Base-by-base conservation (phyloP, 495 filamentous ascomycete species). In the Daldinia childiae region DNA sequence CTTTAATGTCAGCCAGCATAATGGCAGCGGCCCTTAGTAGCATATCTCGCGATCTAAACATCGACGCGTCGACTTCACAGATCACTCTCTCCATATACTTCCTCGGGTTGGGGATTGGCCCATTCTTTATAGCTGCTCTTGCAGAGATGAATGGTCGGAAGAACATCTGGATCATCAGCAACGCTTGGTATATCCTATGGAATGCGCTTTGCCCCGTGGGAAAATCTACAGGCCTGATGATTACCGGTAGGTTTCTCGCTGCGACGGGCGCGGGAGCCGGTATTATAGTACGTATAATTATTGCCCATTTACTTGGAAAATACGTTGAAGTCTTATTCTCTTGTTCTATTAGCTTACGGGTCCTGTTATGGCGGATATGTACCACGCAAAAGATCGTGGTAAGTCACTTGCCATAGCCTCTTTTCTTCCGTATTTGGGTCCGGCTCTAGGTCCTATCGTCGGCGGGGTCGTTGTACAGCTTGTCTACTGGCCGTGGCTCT, bases 21-120 rank as follows among this genome's bases (percentile, higher is more conserved):
- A 69, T 81, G 14, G 82, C 84, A 1, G 76, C 82, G 3, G 79
- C 79, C 5, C 73, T 84, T 2, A 24, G 62, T 6, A 61, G 68
- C 32, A 82, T 85, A 39, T 71, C 73, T 3, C 17, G 5, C n/a
- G 82, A 85, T 24, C 74, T 86, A 6, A 9, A 77, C 56, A 81
- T 80, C 74, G 59, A 19, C 24, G 34, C 57, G 15, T 58, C 68
- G 6, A 71, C 76, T 19, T 70, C 74, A 1, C 72, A 79, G 11
- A 76, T 86, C 63, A 73, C 80, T 38, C 67, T 89, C 29, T 89
- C 86, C 3, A 81, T 87, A 2, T 88, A 84, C 73, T 77, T 90
- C 0, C 78, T 90, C 0, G 86, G 82, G 3, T 83, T 81, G 57
- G 85, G 81, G 12, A 72, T 82, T 61, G 82, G 80, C n/a, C 83